phyloP scores from a whole-genome alignment of 2,329 filamentous ascomycete species.

The Sporothrix inflata region DNA sequence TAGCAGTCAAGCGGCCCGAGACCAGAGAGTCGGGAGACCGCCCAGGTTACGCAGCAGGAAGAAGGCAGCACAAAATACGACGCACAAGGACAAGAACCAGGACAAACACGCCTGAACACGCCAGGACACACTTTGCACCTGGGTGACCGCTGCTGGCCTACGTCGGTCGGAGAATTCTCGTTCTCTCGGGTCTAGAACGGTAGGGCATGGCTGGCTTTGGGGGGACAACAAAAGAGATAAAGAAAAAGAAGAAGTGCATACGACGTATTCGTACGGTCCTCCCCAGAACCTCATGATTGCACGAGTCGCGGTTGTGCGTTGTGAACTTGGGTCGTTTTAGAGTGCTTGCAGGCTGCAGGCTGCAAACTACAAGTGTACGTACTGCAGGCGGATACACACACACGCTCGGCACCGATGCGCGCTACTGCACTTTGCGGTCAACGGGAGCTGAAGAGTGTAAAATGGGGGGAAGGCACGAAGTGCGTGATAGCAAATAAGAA shows the following conservation, averaged over 20 bases:
- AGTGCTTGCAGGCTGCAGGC: background rate
- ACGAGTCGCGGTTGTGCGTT: background rate
- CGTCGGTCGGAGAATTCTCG: background rate
- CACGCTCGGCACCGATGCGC: background rate
- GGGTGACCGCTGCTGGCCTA: background rate
- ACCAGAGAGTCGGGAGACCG: constrained; percentile 9
- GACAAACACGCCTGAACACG: background rate
- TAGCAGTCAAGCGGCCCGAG: background rate
- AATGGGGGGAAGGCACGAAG: background rate
- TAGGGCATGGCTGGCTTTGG: background rate
- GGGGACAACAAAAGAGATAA: background rate
- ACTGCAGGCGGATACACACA: background rate
- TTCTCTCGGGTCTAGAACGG: background rate
- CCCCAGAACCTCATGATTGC: background rate
- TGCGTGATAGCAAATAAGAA: background rate
- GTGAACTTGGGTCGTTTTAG: background rate
- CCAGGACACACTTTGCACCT: background rate
- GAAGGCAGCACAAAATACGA: background rate
- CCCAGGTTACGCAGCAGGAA: background rate
- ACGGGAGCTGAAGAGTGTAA: constrained; percentile 15
- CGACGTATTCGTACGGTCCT: background rate
- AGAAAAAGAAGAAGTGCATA: background rate
- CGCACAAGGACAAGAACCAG: background rate
- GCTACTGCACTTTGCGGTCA: constrained; percentile 18
- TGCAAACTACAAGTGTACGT: background rate